These are phyloP conservation scores for Pythium insidiosum DNA, from an alignment of 352 stramenopile genomes.

Conservation along the genomic window DNA sequence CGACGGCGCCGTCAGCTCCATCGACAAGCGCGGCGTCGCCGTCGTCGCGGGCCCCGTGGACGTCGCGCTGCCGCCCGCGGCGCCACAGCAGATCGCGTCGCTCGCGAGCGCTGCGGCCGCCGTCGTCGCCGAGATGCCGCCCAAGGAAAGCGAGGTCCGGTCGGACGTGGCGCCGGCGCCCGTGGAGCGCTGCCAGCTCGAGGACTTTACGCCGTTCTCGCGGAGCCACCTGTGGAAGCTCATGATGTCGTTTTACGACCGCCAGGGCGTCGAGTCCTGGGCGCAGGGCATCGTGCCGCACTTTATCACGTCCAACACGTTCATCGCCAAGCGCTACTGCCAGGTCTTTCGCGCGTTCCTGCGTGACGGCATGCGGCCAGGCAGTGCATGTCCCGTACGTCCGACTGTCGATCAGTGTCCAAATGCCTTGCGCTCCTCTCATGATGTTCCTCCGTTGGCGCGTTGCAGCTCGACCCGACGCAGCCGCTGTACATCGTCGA, in stretches of 20 bases:
- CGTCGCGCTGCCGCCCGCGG: too few relatives aligned
- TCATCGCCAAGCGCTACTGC: conserved; percentile 90
- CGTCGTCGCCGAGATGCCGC: not conserved
- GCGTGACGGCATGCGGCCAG: conserved; percentile 33
- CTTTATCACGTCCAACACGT: conserved; percentile 95
- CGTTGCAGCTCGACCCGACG: conserved; percentile 55
- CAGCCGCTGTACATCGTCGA: conserved; percentile 93
- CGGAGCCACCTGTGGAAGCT: conserved; percentile 90
- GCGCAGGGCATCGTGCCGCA: conserved; percentile 91
- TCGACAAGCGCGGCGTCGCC: too few relatives aligned
- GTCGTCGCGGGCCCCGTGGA: too few relatives aligned
- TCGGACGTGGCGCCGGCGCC: conserved; percentile 11
- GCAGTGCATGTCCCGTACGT: conserved; percentile 21
- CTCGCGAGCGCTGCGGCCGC: too few relatives aligned
- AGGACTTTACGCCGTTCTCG: conserved; percentile 87
- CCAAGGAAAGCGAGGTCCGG: conserved; percentile 47
- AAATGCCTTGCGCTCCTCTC: too few relatives aligned
- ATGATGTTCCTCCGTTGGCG: too few relatives aligned
- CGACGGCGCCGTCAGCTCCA: too few relatives aligned
- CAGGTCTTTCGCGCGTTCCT: conserved; percentile 62
- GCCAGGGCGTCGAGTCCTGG: conserved; percentile 83
- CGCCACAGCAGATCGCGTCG: too few relatives aligned
- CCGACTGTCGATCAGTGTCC: too few relatives aligned
- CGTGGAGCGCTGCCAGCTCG: conserved; percentile 63
- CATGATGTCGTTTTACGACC: conserved; percentile 93